These are phyloP conservation scores for Adansonia grandidieri DNA, from an alignment of 441 rosid species.

Conservation along the genomic window DNA sequence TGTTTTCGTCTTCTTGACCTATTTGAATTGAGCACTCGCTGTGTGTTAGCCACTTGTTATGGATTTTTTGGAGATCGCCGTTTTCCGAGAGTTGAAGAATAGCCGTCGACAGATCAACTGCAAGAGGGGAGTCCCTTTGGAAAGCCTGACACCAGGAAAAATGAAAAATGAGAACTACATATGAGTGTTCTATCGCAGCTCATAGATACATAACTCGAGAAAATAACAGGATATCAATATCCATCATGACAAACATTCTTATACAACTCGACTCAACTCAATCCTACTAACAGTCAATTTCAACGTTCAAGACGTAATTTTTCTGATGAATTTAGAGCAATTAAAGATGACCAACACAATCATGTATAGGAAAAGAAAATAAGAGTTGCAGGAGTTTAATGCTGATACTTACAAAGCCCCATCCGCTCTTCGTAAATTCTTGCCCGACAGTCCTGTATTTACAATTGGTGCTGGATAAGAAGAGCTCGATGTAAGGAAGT, in stretches of 20 bases:
- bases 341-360: not conserved
- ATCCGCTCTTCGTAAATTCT: constrained; percentile 88
- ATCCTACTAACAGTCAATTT: no score
- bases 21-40: constrained; percentile 52
- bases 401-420: constrained; percentile 89
- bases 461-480: constrained; percentile 71
- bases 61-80: constrained; percentile 81
- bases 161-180: not conserved
- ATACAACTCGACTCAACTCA: no score
- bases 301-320: no score
- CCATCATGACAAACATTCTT: no score
- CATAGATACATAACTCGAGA: no score
- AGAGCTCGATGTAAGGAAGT: constrained; percentile 82
- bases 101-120: constrained; percentile 87
- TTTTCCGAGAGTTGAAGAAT: constrained; percentile 84
- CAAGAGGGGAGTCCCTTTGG: constrained; percentile 90
- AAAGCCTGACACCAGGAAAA: constrained; percentile 59
- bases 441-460: constrained; percentile 76
- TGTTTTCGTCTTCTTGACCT: constrained; percentile 40
- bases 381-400: not conserved
- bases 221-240: no score
- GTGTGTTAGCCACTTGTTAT: constrained; percentile 73
- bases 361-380: not conserved
- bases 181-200: no score
- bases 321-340: no score